These are phyloP conservation scores for Leishmania braziliensis DNA, from an alignment of 208 protist genomes.

Conservation along the genomic window DNA sequence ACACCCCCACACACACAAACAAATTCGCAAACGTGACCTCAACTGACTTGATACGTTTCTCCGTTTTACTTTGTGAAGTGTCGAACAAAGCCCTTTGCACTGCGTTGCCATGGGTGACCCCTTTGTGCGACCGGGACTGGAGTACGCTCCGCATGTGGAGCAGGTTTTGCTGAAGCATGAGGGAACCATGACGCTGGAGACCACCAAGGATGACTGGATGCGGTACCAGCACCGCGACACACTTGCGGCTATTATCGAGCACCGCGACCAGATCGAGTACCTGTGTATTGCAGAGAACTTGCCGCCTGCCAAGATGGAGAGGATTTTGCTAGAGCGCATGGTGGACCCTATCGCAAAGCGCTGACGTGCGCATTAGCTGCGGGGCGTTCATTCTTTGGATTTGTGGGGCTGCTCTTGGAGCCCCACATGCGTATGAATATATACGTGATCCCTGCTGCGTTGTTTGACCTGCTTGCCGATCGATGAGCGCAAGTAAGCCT, in stretches of 20 bases:
- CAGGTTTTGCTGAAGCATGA: constrained; percentile 82
- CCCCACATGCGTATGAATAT: background rate
- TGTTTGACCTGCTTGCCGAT: background rate
- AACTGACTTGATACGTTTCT: background rate
- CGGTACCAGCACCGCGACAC: constrained; percentile 90
- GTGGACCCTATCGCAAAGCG: constrained; percentile 64
- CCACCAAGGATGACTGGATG: constrained; percentile 89
- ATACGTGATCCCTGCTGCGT: background rate
- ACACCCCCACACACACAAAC: background rate
- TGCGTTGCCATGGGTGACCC: constrained; percentile 76
- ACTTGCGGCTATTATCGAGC: constrained; percentile 66
- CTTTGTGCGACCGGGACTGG: constrained; percentile 83
- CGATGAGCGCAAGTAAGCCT: background rate
- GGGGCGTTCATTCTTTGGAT: background rate
- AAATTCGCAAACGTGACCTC: background rate
- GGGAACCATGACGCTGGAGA: constrained; percentile 79
- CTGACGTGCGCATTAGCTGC: background rate
- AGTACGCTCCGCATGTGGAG: constrained; percentile 86
- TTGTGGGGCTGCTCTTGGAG: background rate
- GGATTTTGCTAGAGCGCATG: constrained; percentile 77
- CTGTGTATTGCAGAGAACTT: constrained; percentile 81
- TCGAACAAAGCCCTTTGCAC: background rate
- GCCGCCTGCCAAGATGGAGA: constrained; percentile 75
- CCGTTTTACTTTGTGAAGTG: background rate
- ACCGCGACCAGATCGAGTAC: constrained; percentile 74